Percentiles rank a stretch among this genome's conserved stretches.
Conservation (phyloP, 73 alveolate genomes). For the Stentor coeruleus region DNA sequence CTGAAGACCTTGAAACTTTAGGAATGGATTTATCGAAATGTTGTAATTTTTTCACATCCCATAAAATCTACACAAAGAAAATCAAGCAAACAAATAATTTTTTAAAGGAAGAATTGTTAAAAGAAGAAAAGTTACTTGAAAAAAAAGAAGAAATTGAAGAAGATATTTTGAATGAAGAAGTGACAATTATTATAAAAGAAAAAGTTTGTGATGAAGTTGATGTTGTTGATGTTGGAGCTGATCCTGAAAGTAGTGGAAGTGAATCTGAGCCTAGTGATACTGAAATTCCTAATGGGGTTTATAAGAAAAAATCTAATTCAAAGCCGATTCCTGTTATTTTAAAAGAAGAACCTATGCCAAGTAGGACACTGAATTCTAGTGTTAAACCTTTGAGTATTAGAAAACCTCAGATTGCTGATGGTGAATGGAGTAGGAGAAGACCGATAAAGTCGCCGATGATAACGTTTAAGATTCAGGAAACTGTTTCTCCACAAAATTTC, state of each 20-base stretch:
- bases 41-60: background rate
- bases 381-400: background rate
- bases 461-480: background rate
- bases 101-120: background rate
- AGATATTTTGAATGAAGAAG: background rate
- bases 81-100: background rate
- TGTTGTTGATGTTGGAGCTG: background rate
- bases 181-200: background rate
- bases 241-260: constrained; percentile 4
- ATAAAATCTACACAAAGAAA: background rate
- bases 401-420: background rate
- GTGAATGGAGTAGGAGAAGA: background rate
- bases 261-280: constrained; percentile 20
- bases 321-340: background rate
- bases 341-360: background rate
- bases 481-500: background rate
- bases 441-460: background rate
- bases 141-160: background rate
- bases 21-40: background rate
- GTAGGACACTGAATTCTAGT: background rate
- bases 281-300: background rate
- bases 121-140: background rate
- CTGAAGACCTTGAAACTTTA: constrained; percentile 1
- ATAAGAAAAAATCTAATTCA: background rate
- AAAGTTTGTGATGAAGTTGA: background rate